Base-by-base conservation (phyloP, 2,329 filamentous ascomycete genomes). In the Pseudocercospora fuligena region DNA sequence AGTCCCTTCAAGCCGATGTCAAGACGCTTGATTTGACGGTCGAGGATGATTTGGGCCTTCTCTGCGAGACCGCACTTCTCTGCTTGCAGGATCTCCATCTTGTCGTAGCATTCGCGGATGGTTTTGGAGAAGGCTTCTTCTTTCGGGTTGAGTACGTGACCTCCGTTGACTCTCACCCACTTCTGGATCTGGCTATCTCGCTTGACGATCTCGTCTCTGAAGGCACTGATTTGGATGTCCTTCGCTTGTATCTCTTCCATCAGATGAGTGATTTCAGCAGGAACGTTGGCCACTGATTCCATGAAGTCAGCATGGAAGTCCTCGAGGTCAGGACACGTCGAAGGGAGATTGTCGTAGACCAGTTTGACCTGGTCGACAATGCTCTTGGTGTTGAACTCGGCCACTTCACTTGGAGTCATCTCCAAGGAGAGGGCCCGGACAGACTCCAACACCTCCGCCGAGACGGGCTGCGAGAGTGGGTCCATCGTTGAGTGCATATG, bases 161-260 rank as follows among this genome's bases (percentile, higher is more conserved):
- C 92, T 70, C 91, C 90, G 72, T 94, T 90, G 19, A 86, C 81
- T 74, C 91, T 92, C 78, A 94, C 92, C 83, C 89, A 94, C 80
- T 91, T 92, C 76, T 96, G 92, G 47, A 95, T 88, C 75, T 89
- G 89, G 61, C 80, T 85, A 75, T 96, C 92, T 70, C 90, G 89
- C 66, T 90, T 88, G 47, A 88, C 86, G 75, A 94, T 92, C 70
- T 87, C 85, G 68, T 87, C 85, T 66, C 89, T 83, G 76, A 90
- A 89, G 57, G 92, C 89, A 75, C 87, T 83, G 72, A 92, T 90
- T 70, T 88, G 85, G 59, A 87, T 85, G 77, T 96, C 92, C 78
- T 94, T 94, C 77, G 92, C 90, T 75, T 89, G 85, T 69, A 94
- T 92, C 80, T 95, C 92, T 76, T 94, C 92, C 75, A 94, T 90